Evolutionary conservation across 139 green algal species (phyloP).

Genomic region (Chlamydomonas sphaeroides): DNA sequence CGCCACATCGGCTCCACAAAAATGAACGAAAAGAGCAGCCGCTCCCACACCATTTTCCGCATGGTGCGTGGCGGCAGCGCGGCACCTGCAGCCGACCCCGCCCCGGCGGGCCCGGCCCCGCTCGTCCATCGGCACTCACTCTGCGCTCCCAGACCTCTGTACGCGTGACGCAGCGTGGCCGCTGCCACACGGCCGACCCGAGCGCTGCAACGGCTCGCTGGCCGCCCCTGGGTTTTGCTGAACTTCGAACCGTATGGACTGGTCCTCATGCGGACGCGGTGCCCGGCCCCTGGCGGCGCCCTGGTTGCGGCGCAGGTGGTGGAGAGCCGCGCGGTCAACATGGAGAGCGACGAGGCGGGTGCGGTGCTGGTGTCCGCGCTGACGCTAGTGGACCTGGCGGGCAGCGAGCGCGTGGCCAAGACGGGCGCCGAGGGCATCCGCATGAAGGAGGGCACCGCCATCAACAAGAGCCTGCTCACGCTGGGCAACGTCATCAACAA

Average conservation of each 20-base stretch:
- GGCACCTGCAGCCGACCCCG: too few species aligned
- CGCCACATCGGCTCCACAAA: slow-evolving; percentile 93
- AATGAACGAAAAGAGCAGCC: slow-evolving; percentile 93
- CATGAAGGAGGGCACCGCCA: slow-evolving; percentile 93
- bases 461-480: slow-evolving; percentile 94
- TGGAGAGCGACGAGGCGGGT: slow-evolving; percentile 59
- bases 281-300: too few species aligned
- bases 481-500: slow-evolving; percentile 98
- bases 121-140: too few species aligned
- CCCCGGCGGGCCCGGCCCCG: too few species aligned
- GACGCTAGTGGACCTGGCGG: slow-evolving; percentile 94
- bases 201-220: too few species aligned
- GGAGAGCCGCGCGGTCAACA: slow-evolving; percentile 69
- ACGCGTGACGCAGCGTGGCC: too few species aligned
- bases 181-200: too few species aligned
- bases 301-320: slow-evolving; percentile 84
- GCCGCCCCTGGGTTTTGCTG: too few species aligned
- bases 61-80: too few species aligned
- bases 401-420: slow-evolving; percentile 91
- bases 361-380: slow-evolving; percentile 86
- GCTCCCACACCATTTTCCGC: slow-evolving; percentile 95
- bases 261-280: too few species aligned
- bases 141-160: too few species aligned
- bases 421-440: slow-evolving; percentile 93
- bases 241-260: too few species aligned